Conservation (phyloP, 2,329 filamentous ascomycete genomes). For the Chaetomium sp. region DNA sequence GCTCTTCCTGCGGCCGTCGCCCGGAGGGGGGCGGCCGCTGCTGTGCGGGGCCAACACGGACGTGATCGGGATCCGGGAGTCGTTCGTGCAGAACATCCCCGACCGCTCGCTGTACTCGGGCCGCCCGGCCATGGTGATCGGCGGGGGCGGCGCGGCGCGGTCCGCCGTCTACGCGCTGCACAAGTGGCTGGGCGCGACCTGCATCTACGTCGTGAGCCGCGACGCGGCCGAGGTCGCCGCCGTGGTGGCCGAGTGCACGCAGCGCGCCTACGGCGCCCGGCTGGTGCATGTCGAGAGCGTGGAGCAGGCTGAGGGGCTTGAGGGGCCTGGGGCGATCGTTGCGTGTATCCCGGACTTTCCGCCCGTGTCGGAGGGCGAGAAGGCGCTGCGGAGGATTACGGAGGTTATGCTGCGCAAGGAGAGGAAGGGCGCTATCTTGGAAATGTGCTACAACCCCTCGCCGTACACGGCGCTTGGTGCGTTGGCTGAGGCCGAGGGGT, state of each 20-base stretch:
- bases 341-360: slow-evolving; percentile 76
- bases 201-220: slow-evolving; percentile 77
- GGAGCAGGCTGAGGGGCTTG: slow-evolving; percentile 60
- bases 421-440: slow-evolving; percentile 68
- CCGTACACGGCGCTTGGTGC: slow-evolving; percentile 68
- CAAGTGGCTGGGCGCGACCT: slow-evolving; percentile 66
- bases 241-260: slow-evolving; percentile 65
- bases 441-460: slow-evolving; percentile 82
- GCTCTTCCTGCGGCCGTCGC: slow-evolving; percentile 61
- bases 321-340: slow-evolving; percentile 67
- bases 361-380: slow-evolving; percentile 66
- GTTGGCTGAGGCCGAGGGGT: slow-evolving; percentile 62
- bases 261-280: slow-evolving; percentile 60
- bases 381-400: slow-evolving; percentile 58
- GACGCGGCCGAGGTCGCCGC: slow-evolving; percentile 67
- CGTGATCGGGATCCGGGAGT: slow-evolving; percentile 74
- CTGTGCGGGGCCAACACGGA: slow-evolving; percentile 81
- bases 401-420: slow-evolving; percentile 51
- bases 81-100: slow-evolving; percentile 61
- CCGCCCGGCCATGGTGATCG: slow-evolving; percentile 71
- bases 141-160: slow-evolving; percentile 77
- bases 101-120: slow-evolving; percentile 52
- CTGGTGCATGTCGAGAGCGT: slow-evolving; percentile 64
- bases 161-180: slow-evolving; percentile 75
- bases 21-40: slow-evolving; percentile 49